Evolutionary conservation across 2,329 filamentous ascomycete genomes (phyloP), one percentile per base, ranked within the genome.

Genomic region (Paraphaeosphaeria sporulosa): DNA sequence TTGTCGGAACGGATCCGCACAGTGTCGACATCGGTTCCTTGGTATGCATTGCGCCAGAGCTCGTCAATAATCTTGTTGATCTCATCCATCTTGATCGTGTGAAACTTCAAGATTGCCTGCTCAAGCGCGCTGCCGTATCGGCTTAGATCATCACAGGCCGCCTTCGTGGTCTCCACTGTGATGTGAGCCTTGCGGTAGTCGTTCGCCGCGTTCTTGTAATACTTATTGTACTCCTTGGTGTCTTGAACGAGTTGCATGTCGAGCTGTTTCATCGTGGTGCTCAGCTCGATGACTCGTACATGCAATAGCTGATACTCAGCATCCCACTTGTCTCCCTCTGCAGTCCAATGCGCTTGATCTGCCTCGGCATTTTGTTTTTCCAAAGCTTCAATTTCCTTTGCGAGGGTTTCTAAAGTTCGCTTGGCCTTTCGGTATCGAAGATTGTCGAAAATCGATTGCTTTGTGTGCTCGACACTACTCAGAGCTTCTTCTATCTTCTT

Each of bases 101-200:
- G 95, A 74, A 94, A 99, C 72, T 92, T 92, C 92, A 99, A 97
- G 72, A 99, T 96, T 49, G 95, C 96, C 73, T 95, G 93, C 82
- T 98, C 94, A 13, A 99, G 85, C 8, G 95, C 95, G 10, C 87
- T 85, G 46, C 88, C 85, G 75, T 96, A 98, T 43, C 92, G 90
- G 7, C 86, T 90, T 38, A 99, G 83, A 75, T 99, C 95, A 59
- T 96, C 93, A 57, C 97, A 92, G 2, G 93, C 94, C 3, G 94
- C 94, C 77, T 94, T 96, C 51, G 93, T 97, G 0, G 94, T 96
- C 80, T 89, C 92, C 0, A 97, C 92, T 68, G 91, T 90, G 81
- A 98, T 93, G 76, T 96, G 92, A 7, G 91, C 87, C 80, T 96
- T 90, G 68, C 93, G 92, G 80, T 94, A 98, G 68, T 91, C 90